A percentile compares a stretch with the other conserved stretches of the same genome.
These are phyloP conservation scores for Rutidosis leptorrhynchoides DNA, from an alignment of 129 eudicot genomes.

Conservation along the genomic window DNA sequence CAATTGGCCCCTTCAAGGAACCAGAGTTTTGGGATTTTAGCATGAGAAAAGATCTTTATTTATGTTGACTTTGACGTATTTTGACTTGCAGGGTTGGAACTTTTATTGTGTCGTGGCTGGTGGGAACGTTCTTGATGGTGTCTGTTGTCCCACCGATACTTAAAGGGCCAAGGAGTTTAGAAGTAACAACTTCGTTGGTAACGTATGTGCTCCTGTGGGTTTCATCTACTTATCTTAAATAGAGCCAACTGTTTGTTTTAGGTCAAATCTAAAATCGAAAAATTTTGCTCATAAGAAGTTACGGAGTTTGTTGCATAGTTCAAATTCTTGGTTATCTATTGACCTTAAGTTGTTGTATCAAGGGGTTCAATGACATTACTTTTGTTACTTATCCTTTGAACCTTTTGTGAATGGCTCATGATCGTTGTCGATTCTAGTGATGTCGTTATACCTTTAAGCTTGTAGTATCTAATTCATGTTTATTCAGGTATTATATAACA, in stretches of 20 bases:
- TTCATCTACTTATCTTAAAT: conserved; percentile 88
- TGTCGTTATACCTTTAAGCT: not conserved
- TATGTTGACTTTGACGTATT: conserved; percentile 13
- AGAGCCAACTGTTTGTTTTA: conserved; percentile 30
- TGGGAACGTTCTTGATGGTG: conserved; percentile 93
- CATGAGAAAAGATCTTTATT: conserved; percentile 5
- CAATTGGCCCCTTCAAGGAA: conserved; percentile 15
- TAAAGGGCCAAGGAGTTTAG: conserved; percentile 88
- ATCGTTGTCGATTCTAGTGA: conserved; percentile 8
- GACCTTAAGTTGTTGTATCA: conserved; percentile 25
- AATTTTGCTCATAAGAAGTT: conserved; percentile 33
- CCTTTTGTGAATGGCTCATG: conserved; percentile 14
- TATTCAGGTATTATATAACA: too few relatives aligned
- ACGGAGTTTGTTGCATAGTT: conserved; percentile 27
- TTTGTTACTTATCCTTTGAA: conserved; percentile 10
- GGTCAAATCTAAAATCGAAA: conserved; percentile 19
- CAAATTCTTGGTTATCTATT: conserved; percentile 7
- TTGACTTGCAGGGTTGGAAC: conserved; percentile 72
- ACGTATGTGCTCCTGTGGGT: conserved; percentile 87
- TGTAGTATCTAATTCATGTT: not conserved
- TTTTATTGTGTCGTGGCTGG: conserved; percentile 72
- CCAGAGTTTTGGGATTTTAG: not conserved
- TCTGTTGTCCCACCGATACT: conserved; percentile 81
- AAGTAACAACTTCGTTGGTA: conserved; percentile 88
- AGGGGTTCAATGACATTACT: conserved; percentile 26